These are phyloP conservation scores for Cladosporium sp. DNA, from an alignment of 2,329 filamentous ascomycete species.

Conservation along the genomic window DNA sequence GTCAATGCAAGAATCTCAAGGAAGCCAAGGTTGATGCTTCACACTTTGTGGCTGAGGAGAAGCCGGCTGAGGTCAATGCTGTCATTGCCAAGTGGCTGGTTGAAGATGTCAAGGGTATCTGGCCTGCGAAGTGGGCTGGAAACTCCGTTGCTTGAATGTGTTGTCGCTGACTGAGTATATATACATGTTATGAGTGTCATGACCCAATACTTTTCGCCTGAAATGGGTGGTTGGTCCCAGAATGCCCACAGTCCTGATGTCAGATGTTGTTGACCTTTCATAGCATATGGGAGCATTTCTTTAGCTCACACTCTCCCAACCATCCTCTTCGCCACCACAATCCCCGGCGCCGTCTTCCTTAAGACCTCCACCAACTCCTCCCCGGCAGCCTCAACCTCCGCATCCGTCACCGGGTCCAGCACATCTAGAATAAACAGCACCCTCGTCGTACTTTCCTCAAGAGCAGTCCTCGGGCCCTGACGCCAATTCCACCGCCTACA, in stretches of 20 bases:
- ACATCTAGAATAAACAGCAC: conserved; percentile 42
- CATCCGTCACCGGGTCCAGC: conserved; percentile 30
- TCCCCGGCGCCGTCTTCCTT: conserved; percentile 24
- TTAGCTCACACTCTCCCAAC: not conserved
- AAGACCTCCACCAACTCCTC: conserved; percentile 31
- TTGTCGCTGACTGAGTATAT: not conserved
- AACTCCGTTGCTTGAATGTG: not conserved
- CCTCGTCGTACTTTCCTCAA: conserved; percentile 38
- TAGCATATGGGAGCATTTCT: not conserved
- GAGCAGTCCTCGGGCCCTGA: conserved; percentile 39
- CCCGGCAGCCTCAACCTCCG: conserved; percentile 30
- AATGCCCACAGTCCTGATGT: not conserved
- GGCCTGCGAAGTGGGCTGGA: conserved; percentile 26
- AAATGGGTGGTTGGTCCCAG: not conserved
- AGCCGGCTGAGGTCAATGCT: conserved; percentile 29
- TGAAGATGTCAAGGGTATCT: conserved; percentile 24
- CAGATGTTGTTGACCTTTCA: not conserved
- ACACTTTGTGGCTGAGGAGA: conserved; percentile 33
- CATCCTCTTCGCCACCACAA: conserved; percentile 19
- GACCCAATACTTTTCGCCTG: not conserved
- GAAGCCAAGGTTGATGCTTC: conserved; percentile 26
- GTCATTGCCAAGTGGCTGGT: conserved; percentile 31
- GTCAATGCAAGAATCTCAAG: conserved; percentile 14
- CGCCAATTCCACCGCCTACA: conserved; percentile 45
- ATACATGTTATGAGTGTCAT: not conserved